Percentiles rank a stretch among this genome's conserved stretches.
Evolutionary conservation across 2,329 filamentous ascomycete genomes (phyloP).

Genomic region (Ceratocystis papillata): DNA sequence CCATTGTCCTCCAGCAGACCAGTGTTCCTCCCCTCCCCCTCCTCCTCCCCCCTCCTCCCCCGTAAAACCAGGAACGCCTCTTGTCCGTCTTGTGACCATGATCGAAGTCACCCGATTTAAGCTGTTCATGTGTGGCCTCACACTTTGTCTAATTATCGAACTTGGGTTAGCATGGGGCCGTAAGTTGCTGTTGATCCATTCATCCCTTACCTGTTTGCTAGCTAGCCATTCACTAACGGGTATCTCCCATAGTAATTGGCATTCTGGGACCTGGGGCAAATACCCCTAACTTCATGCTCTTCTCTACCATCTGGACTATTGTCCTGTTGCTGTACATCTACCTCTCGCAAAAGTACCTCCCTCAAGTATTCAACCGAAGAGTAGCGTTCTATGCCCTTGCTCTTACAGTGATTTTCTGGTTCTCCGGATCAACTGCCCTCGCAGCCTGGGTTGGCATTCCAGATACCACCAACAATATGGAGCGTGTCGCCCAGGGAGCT

Average conservation of each 20-base stretch:
- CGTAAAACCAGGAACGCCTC: not conserved
- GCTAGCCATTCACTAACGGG: not conserved
- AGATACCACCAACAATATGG: conserved; percentile 40
- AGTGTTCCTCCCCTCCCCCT: no score
- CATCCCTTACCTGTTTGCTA: not conserved
- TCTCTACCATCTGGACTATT: conserved; percentile 66
- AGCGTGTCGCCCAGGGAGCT: conserved; percentile 49
- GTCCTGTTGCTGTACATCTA: conserved; percentile 55
- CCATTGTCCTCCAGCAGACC: no score
- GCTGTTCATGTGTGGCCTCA: conserved; percentile 17
- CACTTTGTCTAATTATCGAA: conserved; percentile 44
- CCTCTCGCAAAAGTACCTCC: conserved; percentile 53
- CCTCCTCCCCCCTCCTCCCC: no score
- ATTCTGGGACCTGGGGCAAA: conserved; percentile 29
- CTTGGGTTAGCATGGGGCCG: conserved; percentile 65
- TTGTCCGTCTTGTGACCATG: not conserved
- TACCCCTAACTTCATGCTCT: conserved; percentile 66
- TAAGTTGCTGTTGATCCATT: conserved; percentile 33
- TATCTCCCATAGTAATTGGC: conserved; percentile 39
- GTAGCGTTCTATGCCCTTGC: conserved; percentile 57
- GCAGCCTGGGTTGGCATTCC: conserved; percentile 53
- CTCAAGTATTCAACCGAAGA: conserved; percentile 50
- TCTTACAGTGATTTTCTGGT: conserved; percentile 79
- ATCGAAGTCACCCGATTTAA: conserved; percentile 17
- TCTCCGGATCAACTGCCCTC: conserved; percentile 70